Percentiles rank a stretch among this genome's conserved stretches.
Conservation (phyloP, 179 eudicot genomes). For the Beta corolliflora region DNA sequence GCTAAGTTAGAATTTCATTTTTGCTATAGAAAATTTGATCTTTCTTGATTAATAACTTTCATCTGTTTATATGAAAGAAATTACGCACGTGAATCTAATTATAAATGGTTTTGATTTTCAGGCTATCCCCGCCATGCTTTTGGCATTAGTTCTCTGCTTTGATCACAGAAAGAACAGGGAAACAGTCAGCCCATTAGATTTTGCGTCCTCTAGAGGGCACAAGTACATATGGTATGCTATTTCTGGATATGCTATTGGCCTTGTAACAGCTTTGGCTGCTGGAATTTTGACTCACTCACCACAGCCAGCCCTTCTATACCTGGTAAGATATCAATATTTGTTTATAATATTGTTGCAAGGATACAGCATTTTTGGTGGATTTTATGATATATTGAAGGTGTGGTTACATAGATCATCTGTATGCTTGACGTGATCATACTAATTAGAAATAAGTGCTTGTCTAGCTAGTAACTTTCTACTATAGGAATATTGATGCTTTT, state of each 20-base stretch:
- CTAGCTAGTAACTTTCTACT: no score
- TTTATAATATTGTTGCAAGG: background rate
- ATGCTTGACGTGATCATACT: background rate
- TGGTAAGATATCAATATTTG: constrained; percentile 47
- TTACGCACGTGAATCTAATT: background rate
- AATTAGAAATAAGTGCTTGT: no score
- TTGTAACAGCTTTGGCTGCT: constrained; percentile 83
- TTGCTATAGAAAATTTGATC: background rate
- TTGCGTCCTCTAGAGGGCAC: constrained; percentile 61
- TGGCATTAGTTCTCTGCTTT: constrained; percentile 85
- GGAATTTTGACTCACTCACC: constrained; percentile 91
- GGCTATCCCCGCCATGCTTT: constrained; percentile 98
- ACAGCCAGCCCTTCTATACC: constrained; percentile 93
- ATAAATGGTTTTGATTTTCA: constrained; percentile 35
- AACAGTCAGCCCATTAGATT: constrained; percentile 46
- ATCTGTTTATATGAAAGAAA: background rate
- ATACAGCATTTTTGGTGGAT: background rate
- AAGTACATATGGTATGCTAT: constrained; percentile 89
- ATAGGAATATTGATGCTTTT: no score
- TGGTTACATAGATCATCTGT: no score
- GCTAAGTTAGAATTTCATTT: background rate
- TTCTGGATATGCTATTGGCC: constrained; percentile 83
- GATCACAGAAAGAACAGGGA: constrained; percentile 76
- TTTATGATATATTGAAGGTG: background rate
- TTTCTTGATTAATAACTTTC: background rate